Conservation (phyloP, 148 eudicot genomes). For the Heliosperma pusillum region DNA sequence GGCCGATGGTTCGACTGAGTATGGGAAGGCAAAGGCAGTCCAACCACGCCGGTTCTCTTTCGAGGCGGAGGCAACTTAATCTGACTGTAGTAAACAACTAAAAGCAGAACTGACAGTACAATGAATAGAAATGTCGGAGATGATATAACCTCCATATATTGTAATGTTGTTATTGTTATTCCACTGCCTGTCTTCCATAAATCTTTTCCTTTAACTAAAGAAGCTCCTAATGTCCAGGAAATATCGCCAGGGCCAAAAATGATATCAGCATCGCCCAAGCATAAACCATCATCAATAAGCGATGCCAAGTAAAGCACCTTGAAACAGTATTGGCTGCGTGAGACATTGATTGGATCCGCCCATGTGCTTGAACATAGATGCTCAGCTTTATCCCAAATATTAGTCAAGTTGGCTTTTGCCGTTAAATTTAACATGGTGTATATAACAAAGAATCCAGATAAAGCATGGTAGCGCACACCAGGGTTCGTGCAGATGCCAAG, state of each 20-base stretch:
- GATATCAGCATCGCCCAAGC: constrained; percentile 46
- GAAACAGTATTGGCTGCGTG: constrained; percentile 48
- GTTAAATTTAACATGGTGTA: constrained; percentile 51
- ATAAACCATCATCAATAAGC: constrained; percentile 57
- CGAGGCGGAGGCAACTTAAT: constrained; percentile 30
- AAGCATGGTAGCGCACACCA: constrained; percentile 55
- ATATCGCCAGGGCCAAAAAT: constrained; percentile 73
- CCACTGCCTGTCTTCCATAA: constrained; percentile 12
- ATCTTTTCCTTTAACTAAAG: constrained; percentile 46
- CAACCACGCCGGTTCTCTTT: constrained; percentile 20
- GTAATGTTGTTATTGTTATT: constrained; percentile 17
- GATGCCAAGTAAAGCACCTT: constrained; percentile 60
- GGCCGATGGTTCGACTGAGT: constrained; percentile 22
- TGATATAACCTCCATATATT: constrained; percentile 20
- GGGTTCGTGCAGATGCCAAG: constrained; percentile 23
- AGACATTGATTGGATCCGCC: constrained; percentile 29
- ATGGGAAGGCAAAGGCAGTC: constrained; percentile 23
- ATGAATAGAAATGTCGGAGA: constrained; percentile 25
- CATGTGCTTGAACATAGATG: constrained; percentile 50
- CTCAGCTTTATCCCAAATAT: constrained; percentile 54
- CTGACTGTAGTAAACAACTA: constrained; percentile 27
- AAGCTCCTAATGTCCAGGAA: constrained; percentile 82
- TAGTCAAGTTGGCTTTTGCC: constrained; percentile 47
- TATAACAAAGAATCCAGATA: constrained; percentile 81
- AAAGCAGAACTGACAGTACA: constrained; percentile 19